A percentile compares a stretch with the other conserved stretches of the same genome.
Evolutionary conservation across 495 filamentous ascomycete genomes (phyloP).

Genomic region (Xanthoparmelia taractica): DNA sequence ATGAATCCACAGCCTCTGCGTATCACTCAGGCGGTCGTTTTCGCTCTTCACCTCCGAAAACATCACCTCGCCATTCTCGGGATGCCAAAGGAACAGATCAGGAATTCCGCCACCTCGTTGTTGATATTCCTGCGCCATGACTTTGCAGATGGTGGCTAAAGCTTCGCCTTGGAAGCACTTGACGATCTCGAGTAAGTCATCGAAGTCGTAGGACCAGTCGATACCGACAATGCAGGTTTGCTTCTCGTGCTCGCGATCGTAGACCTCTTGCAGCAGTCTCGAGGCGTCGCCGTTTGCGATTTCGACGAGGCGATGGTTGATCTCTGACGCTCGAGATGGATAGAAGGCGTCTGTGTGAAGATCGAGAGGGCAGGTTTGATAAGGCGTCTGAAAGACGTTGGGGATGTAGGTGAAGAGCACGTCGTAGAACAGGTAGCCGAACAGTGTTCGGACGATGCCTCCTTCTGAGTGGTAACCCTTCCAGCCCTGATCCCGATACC

Average conservation of each 20-base stretch:
- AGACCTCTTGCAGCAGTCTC: constrained; percentile 57
- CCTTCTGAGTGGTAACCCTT: constrained; percentile 93
- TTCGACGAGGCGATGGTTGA: constrained; percentile 78
- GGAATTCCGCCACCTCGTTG: constrained; percentile 82
- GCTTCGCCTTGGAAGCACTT: constrained; percentile 70
- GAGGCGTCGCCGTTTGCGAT: constrained; percentile 70
- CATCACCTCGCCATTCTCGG: constrained; percentile 51
- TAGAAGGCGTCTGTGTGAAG: constrained; percentile 93
- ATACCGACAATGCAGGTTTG: constrained; percentile 81
- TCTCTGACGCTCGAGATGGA: constrained; percentile 71
- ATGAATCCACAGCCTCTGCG: constrained; percentile 94
- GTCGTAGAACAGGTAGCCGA: constrained; percentile 85
- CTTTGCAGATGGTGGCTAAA: constrained; percentile 77
- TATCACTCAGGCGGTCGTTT: constrained; percentile 94
- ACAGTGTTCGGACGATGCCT: constrained; percentile 77
- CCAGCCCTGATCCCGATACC: constrained; percentile 78
- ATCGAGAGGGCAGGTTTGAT: constrained; percentile 88
- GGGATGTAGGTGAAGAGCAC: constrained; percentile 89
- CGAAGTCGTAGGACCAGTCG: constrained; percentile 77
- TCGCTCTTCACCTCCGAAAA: constrained; percentile 91
- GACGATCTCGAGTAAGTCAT: constrained; percentile 79
- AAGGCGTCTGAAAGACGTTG: constrained; percentile 93
- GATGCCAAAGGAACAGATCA: constrained; percentile 83
- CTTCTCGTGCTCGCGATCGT: constrained; percentile 54
- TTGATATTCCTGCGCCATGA: constrained; percentile 89